Base-by-base conservation (phyloP, 179 eudicot species). In the Actinidia arguta region DNA sequence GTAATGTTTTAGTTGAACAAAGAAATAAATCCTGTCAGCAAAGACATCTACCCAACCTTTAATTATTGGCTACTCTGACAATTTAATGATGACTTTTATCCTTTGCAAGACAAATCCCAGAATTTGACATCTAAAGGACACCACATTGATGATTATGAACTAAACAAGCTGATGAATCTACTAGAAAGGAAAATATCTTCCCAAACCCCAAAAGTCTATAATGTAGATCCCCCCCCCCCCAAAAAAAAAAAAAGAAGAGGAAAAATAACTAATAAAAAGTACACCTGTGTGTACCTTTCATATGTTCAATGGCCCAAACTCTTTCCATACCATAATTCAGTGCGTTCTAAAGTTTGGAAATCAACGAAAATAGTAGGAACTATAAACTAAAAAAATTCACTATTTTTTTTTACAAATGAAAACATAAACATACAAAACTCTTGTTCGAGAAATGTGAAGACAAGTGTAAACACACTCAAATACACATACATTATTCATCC, bases 291-390 rank as follows among this genome's bases (percentile, higher is more conserved):
- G 98, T 93, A 80, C 98, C 85, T 87, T 90, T 96, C 88, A 94
- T 90, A 86, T 85, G 92, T 79, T 96, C 97, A 79, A 96, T 86
- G 71, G 99, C 93, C 99, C 99, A 96, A 82, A 96, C 99, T 87
- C 99, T 93, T 91, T 93, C 99, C 76, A 94, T 94, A 59, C 96
- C 99, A 85, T 94, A 96, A 59, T 96, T 96, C 78, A 96, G 86
- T 59, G 98, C 91, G 87, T 93, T 96, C 84, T 96, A 98, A 76
- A 93, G 97, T 83, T 95, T 93, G 91, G 84, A 85, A 82, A 76
- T 39, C 44, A 83, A 78, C 4, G 3, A 39, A 39, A 39, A 39
- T 39, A 39, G 42, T 39, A 39, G 42, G 42, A 39, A 39, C 42
- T 39, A 39, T 39, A 39, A 39, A 39, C 42, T 39, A 39, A 39